A percentile compares a stretch with the other conserved stretches of the same genome.
phyloP scores from a whole-genome alignment of 1,139 yeast species.

The Yamadazyma dendronema region DNA sequence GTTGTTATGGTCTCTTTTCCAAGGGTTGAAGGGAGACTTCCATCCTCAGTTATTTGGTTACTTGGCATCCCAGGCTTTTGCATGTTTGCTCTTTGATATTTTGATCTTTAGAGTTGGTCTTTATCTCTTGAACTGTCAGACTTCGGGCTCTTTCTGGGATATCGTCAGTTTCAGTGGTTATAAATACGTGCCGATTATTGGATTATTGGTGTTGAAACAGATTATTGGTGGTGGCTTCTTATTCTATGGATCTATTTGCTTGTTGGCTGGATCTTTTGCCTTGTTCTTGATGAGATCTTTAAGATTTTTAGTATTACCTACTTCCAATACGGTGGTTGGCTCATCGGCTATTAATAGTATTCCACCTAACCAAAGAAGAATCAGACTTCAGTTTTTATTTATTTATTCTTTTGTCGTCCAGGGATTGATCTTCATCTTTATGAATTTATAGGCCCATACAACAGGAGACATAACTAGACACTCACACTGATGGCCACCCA shows the following conservation, averaged over 20 bases:
- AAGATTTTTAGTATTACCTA: conserved; percentile 68
- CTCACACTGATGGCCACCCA: too few relatives aligned
- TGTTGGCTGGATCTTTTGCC: conserved; percentile 51
- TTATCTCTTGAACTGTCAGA: conserved; percentile 49
- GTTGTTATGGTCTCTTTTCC: conserved; percentile 77
- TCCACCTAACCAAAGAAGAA: conserved; percentile 69
- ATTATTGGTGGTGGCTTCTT: conserved; percentile 34
- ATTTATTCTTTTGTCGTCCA: conserved; percentile 84
- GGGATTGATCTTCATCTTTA: conserved; percentile 42
- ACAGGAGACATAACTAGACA: too few relatives aligned
- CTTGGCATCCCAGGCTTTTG: conserved; percentile 86
- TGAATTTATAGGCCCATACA: conserved; percentile 18
- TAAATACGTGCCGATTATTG: conserved; percentile 80
- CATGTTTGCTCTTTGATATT: conserved; percentile 73
- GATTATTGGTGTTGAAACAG: conserved; percentile 50
- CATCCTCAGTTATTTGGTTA: conserved; percentile 92
- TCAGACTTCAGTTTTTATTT: conserved; percentile 83
- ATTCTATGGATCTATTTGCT: conserved; percentile 39
- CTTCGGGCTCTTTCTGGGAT: conserved; percentile 67
- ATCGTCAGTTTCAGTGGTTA: conserved; percentile 89
- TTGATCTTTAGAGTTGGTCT: conserved; percentile 44
- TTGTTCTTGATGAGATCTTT: conserved; percentile 81
- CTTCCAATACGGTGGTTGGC: conserved; percentile 35
- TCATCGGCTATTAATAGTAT: conserved; percentile 50
- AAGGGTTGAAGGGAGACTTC: conserved; percentile 86